A percentile compares a stretch with the other conserved stretches of the same genome.
These are phyloP conservation scores for Boletus barrowsii DNA, from an alignment of 768 basidiomycete species.

Conservation along the genomic window DNA sequence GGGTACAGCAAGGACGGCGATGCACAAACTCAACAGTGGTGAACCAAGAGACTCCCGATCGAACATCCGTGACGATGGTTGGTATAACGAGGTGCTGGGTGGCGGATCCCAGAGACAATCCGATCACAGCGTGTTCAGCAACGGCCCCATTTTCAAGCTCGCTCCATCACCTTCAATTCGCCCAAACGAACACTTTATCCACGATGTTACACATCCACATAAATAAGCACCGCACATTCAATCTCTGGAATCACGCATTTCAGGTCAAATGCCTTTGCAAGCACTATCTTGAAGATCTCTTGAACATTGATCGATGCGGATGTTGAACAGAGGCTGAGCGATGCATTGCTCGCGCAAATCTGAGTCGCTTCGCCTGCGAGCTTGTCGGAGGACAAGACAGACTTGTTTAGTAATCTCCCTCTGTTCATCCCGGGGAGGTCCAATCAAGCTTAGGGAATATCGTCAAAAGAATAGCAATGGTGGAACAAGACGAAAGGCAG, in stretches of 20 bases:
- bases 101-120: conserved; percentile 16
- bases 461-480: too few relatives aligned
- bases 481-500: too few relatives aligned
- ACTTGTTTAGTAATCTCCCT: conserved; percentile 99
- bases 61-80: conserved; percentile 6
- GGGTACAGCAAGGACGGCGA: conserved; percentile 21
- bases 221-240: conserved; percentile 89
- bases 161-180: conserved; percentile 29
- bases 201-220: conserved; percentile 61
- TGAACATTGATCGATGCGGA: conserved; percentile 99
- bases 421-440: conserved; percentile 91
- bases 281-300: conserved; percentile 98
- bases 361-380: conserved; percentile 85
- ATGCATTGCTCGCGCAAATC: conserved; percentile 98
- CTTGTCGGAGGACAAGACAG: conserved; percentile 18
- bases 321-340: conserved; percentile 98
- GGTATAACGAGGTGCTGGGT: conserved; percentile 21
- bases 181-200: conserved; percentile 24
- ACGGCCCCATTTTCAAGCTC: conserved; percentile 14
- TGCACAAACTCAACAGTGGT: conserved; percentile 19
- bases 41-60: conserved; percentile 22
- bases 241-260: conserved; percentile 99
- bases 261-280: conserved; percentile 95
- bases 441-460: conserved; percentile 73
- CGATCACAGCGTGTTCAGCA: conserved; percentile 19